These are phyloP conservation scores for Plantago elongata DNA, from an alignment of 257 asterid genomes.

Conservation along the genomic window DNA sequence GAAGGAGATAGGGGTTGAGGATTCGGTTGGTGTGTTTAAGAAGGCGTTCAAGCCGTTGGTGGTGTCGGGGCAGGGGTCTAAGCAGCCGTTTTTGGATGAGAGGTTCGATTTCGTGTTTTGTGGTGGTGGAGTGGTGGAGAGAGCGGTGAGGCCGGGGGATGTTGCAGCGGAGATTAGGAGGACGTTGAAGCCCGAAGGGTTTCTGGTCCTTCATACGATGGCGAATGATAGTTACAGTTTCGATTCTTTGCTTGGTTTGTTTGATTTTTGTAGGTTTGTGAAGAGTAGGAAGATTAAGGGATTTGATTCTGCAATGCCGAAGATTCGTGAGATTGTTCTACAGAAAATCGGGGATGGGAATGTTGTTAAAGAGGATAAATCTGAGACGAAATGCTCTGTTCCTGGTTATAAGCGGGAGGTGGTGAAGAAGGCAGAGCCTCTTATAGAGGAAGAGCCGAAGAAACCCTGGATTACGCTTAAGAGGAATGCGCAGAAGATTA, in stretches of 20 bases:
- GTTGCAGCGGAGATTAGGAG: conserved; percentile 46
- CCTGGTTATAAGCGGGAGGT: conserved; percentile 53
- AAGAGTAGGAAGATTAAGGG: conserved; percentile 40
- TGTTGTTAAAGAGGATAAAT: conserved; percentile 24
- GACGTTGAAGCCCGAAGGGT: conserved; percentile 65
- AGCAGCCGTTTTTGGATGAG: conserved; percentile 39
- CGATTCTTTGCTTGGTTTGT: conserved; percentile 46
- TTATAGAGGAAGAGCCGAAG: conserved; percentile 71
- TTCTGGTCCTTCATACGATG: conserved; percentile 43
- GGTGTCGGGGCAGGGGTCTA: conserved; percentile 37
- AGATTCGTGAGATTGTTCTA: conserved; percentile 44
- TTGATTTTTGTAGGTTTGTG: conserved; percentile 46
- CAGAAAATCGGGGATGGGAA: conserved; percentile 30
- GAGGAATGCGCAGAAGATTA: conserved; percentile 61
- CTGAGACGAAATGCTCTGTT: conserved; percentile 44
- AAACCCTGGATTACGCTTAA: conserved; percentile 92
- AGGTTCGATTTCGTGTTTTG: conserved; percentile 47
- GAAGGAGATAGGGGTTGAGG: conserved; percentile 67
- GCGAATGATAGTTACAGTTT: conserved; percentile 49
- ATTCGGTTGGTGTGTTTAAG: conserved; percentile 65
- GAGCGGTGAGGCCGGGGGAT: conserved; percentile 40
- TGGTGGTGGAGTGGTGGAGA: conserved; percentile 54
- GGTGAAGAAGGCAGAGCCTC: conserved; percentile 60
- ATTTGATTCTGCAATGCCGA: conserved; percentile 31
- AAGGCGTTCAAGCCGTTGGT: conserved; percentile 77